Conservation (phyloP, 2,329 filamentous ascomycete genomes). For the Trichoderma sp. region DNA sequence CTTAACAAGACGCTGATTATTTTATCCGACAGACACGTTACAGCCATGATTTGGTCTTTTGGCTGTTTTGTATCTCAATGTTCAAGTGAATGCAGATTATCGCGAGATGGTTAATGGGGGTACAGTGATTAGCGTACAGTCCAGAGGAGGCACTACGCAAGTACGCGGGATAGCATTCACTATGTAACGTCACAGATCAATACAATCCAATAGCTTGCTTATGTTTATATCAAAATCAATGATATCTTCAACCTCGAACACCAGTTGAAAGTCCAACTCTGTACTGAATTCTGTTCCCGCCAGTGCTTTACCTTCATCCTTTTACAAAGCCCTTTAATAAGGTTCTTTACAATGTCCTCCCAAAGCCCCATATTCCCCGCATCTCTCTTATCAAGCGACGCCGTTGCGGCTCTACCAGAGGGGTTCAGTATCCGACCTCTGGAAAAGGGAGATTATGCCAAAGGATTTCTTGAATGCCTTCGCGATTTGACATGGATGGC, state of each 20-base stretch:
- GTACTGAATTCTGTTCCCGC: background rate
- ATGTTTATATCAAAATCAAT: background rate
- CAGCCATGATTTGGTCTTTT: background rate
- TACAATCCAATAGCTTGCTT: background rate
- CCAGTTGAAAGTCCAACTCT: background rate
- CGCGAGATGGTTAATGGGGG: background rate
- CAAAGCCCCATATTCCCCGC: constrained; percentile 59
- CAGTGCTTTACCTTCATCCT: background rate
- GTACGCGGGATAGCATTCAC: background rate
- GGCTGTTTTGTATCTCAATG: background rate
- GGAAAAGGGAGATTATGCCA: constrained; percentile 65
- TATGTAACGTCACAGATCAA: constrained; percentile 2
- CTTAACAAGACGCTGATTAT: background rate
- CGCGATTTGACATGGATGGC: constrained; percentile 76
- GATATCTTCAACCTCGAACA: background rate
- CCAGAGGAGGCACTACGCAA: background rate
- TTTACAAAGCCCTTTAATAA: background rate
- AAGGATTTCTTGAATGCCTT: constrained; percentile 74
- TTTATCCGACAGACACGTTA: background rate
- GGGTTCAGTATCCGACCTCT: constrained; percentile 73
- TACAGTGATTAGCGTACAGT: background rate
- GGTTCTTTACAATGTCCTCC: background rate
- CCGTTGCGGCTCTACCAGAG: constrained; percentile 61
- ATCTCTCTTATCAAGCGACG: constrained; percentile 64
- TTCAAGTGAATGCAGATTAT: background rate